phyloP scores from a whole-genome alignment of 805 yeast species.

The Pichia cephalocereana region DNA sequence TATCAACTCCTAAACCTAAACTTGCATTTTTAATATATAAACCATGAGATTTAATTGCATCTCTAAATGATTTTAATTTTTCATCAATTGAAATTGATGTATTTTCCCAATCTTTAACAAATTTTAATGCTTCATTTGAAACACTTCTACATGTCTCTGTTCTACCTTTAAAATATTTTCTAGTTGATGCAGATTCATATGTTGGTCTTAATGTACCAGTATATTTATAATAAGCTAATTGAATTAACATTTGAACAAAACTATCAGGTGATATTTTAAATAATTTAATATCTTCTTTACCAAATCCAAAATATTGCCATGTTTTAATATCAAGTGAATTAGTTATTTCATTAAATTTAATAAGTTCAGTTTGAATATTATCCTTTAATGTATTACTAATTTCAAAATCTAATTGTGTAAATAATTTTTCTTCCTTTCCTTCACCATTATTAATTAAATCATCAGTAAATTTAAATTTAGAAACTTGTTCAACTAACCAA shows the following conservation, averaged over 20 bases:
- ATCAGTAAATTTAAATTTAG: conserved; percentile 11
- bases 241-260: conserved; percentile 81
- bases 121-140: conserved; percentile 56
- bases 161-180: conserved; percentile 81
- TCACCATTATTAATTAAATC: not conserved
- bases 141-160: conserved; percentile 91
- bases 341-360: conserved; percentile 44
- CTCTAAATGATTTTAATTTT: conserved; percentile 59
- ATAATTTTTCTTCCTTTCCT: not conserved
- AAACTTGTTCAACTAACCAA: conserved; percentile 44
- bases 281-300: conserved; percentile 76
- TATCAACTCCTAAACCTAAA: conserved; percentile 83
- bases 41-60: conserved; percentile 68
- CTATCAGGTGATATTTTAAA: conserved; percentile 91
- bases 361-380: conserved; percentile 47
- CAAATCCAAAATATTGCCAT: conserved; percentile 75
- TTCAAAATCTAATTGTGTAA: conserved; percentile 42
- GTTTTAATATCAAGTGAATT: conserved; percentile 65
- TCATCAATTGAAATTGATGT: conserved; percentile 39
- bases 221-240: conserved; percentile 80
- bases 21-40: conserved; percentile 67
- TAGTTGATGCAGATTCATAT: conserved; percentile 92
- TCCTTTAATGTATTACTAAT: conserved; percentile 41
- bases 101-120: conserved; percentile 69
- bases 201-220: conserved; percentile 80